phyloP scores from a whole-genome alignment of 2,329 filamentous ascomycete species.

The Dendryphion nanum region DNA sequence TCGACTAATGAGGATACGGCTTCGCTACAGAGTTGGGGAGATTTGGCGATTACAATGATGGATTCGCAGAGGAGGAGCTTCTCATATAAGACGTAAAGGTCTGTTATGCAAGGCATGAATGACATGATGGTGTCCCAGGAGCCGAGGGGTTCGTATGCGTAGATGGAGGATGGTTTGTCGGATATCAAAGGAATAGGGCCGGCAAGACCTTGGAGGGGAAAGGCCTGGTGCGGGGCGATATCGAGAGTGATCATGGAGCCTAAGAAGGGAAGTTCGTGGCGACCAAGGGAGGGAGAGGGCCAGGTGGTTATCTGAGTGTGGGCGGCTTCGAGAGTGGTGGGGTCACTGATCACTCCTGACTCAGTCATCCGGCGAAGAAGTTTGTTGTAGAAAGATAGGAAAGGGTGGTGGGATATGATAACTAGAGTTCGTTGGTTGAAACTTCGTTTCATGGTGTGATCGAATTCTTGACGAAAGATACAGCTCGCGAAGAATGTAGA shows the following conservation, averaged over 20 bases:
- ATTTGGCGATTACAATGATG: constrained; percentile 41
- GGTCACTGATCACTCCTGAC: constrained; percentile 38
- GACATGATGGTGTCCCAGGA: constrained; percentile 40
- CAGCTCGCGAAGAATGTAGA: constrained; percentile 36
- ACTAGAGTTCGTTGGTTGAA: constrained; percentile 44
- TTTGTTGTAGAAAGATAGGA: constrained; percentile 36
- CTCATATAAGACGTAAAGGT: constrained; percentile 42
- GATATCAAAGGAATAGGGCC: constrained; percentile 29
- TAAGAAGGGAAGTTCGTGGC: constrained; percentile 40
- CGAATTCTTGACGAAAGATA: constrained; percentile 43
- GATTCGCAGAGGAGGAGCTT: constrained; percentile 42
- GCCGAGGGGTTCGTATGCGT: constrained; percentile 41
- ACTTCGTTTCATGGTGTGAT: constrained; percentile 41
- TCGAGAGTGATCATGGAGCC: constrained; percentile 38
- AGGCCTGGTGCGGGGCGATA: constrained; percentile 41
- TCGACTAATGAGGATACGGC: constrained; percentile 41
- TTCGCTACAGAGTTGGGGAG: constrained; percentile 42
- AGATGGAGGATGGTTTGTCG: constrained; percentile 33
- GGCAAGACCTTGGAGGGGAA: constrained; percentile 40
- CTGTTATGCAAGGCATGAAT: constrained; percentile 41
- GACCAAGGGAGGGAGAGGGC: constrained; percentile 35
- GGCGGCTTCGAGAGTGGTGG: constrained; percentile 38
- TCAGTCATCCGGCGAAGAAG: constrained; percentile 39
- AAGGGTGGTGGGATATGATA: constrained; percentile 42
- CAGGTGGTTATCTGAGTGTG: constrained; percentile 38